Evolutionary conservation across 1,139 yeast genomes (phyloP), one percentile per base, ranked within the genome.

Genomic region (Taphrina deformans): DNA sequence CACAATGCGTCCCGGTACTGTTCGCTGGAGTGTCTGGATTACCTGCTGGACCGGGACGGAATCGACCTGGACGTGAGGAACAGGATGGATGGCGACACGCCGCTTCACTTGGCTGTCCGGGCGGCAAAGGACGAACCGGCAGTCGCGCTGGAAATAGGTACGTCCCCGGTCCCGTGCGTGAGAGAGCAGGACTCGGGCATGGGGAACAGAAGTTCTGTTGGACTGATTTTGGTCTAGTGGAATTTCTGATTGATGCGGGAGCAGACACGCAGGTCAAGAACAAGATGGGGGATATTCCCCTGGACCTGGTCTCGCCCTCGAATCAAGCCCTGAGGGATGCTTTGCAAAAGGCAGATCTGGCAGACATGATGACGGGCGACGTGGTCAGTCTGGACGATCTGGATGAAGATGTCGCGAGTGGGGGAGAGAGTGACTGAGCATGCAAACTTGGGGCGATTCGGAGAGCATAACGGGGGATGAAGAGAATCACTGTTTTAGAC

Each of bases 241-340:
- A 90, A 72, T 88, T 88, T 74, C 80, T 93, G 69, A 79, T 93
- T 67, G 97, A 92, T 72, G 97, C 96, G 40, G 99, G 98, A 1
- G 86, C 96, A 0, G 96, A 92, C 75, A 91, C 96, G 4, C 76
- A 72, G 27, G 76, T 83, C 58, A 79, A 75, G 69, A 87, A 87
- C 72, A 82, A 80, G 59, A 75, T 76, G n/a, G 86, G 87, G 31
- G 82, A 87, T 72, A 87, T 83, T 71, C 96, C 99, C 12, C 79
- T 87, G 52, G 90, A 89, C 71, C 79, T 91, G 69, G 87, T 85
- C 12, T 50, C 61, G 12, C 52, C 26, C 26, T 12, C 31, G 29
- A 48, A 51, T 31, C 75, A 76, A 44, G 79, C 80, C 9, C 78
- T 80, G 14, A 82, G 84, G 60, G 81, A 83, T 50, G 80, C 79